Evolutionary conservation across 768 basidiomycete species (phyloP), one percentile per base, ranked within the genome.

Genomic region (Phylloporus arenicola): DNA sequence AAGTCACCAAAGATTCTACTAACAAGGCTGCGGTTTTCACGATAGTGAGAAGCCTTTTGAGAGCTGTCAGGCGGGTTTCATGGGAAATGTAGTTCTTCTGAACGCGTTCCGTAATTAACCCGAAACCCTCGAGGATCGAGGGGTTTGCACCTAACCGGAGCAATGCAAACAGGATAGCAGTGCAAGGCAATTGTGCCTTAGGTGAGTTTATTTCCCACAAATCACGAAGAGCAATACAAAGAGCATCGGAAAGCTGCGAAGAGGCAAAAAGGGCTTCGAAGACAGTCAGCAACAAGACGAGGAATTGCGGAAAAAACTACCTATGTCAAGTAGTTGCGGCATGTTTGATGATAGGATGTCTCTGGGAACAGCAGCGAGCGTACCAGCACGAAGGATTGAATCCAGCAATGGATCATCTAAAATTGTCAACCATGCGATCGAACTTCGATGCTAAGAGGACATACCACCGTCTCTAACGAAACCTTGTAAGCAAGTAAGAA

Each of bases 21-120:
- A 55, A 84, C 84, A 63, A 65, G 34, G 77, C 72, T 38, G 77
- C 75, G 1, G 70, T 55, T 10, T 62, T 64, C 9, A 83, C 43
- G 6, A 82, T 64, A 9, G 62, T 47, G 16, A 80, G 54, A 27
- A 83, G 55, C 12, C 76, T 74, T 56, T 65, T 66, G 16, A 80
- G 51, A 14, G 72, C 56, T 22, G 57, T 56, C 3, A 65, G 62
- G 29, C 75, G 70, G 9, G 54, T 54, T 34, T 46, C 47, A 16
- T 49, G 30, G 25, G 63, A 43, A 10, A 70, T 31, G 29, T 45
- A 20, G 19, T 55, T 42, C 30, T 54, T 54, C 35, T 31, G 49
- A 43, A 35, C 40, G 38, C 29, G 29, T 4, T 53, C 45, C 11
- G 58, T 38, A 9, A 44, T 19, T 66, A 72, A 75, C 4, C 66